phyloP scores from a whole-genome alignment of 1,284 basidiomycete genomes.

The Ustilago esculenta region DNA sequence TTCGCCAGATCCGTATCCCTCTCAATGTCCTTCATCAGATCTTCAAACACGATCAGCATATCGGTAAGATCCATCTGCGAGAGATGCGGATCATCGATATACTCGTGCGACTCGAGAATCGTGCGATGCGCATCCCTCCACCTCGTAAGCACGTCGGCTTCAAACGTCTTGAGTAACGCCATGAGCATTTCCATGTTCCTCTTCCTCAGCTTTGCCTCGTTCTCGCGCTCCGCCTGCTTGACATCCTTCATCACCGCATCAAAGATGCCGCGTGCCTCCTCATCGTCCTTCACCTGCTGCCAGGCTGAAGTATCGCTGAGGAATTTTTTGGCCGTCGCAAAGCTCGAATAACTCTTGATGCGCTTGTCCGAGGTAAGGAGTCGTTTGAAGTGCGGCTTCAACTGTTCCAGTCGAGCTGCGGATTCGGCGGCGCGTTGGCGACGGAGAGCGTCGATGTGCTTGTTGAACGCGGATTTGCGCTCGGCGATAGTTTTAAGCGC shows the following conservation, averaged over 20 bases:
- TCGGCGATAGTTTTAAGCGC: slow-evolving; percentile 90
- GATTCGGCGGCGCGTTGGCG: slow-evolving; percentile 49
- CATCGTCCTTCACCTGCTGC: slow-evolving; percentile 38
- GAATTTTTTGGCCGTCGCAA: slow-evolving; percentile 52
- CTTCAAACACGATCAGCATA: slow-evolving; percentile 63
- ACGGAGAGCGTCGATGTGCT: slow-evolving; percentile 64
- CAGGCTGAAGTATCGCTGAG: slow-evolving; percentile 22
- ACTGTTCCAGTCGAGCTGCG: slow-evolving; percentile 31
- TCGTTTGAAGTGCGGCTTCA: slow-evolving; percentile 48
- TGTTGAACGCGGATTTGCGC: slow-evolving; percentile 82
- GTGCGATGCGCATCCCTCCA: slow-evolving; percentile 65
- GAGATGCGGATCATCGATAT: slow-evolving; percentile 47
- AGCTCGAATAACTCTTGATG: slow-evolving; percentile 56
- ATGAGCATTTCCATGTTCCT: slow-evolving; percentile 58
- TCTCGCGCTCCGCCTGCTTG: slow-evolving; percentile 40
- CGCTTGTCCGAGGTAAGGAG: slow-evolving; percentile 20
- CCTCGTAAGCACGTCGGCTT: slow-evolving; percentile 58
- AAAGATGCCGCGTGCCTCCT: slow-evolving; percentile 46
- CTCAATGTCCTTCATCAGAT: slow-evolving; percentile 57
- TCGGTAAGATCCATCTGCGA: slow-evolving; percentile 50
- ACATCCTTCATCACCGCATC: slow-evolving; percentile 46
- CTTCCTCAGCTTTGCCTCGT: slow-evolving; percentile 31
- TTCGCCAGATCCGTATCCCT: slow-evolving; percentile 37
- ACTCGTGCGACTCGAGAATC: slow-evolving; percentile 60
- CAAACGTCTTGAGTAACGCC: slow-evolving; percentile 61